Evolutionary conservation across 495 filamentous ascomycete species (phyloP).

Genomic region (Staphylotrichum tortipilum): DNA sequence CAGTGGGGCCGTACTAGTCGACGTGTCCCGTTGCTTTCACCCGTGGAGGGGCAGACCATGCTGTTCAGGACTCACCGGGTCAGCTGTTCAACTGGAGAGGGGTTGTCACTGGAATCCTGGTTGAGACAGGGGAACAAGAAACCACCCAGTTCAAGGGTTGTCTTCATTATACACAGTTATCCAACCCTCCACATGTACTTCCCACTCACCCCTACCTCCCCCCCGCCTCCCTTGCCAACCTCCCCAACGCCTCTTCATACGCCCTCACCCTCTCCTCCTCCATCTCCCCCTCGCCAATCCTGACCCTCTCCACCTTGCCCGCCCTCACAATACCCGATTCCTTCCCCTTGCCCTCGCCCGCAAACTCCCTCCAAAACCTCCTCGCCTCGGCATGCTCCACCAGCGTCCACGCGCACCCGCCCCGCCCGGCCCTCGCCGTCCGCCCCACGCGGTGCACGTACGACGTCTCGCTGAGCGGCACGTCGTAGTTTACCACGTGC

Average conservation of each 20-base stretch:
- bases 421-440: constrained; percentile 73
- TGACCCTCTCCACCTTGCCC: constrained; percentile 21
- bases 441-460: constrained; percentile 93
- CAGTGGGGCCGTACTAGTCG: not conserved
- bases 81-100: too few species aligned
- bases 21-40: not conserved
- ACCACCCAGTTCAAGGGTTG: too few species aligned
- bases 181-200: too few species aligned
- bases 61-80: too few species aligned
- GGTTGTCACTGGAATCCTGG: too few species aligned
- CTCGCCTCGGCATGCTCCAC: constrained; percentile 66
- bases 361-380: constrained; percentile 82
- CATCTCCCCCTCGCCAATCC: constrained; percentile 32
- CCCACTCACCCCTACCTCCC: constrained; percentile 13
- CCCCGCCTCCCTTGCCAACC: constrained; percentile 39
- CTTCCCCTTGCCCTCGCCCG: constrained; percentile 31
- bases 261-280: constrained; percentile 42
- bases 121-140: too few species aligned
- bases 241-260: constrained; percentile 53
- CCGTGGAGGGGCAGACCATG: too few species aligned
- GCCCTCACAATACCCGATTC: constrained; percentile 15
- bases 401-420: constrained; percentile 75
- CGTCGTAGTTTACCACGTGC: constrained; percentile 90
- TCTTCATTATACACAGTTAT: too few species aligned
- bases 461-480: constrained; percentile 66